phyloP scores from a whole-genome alignment of 352 stramenopile species.

The Pythium folliculosum region DNA sequence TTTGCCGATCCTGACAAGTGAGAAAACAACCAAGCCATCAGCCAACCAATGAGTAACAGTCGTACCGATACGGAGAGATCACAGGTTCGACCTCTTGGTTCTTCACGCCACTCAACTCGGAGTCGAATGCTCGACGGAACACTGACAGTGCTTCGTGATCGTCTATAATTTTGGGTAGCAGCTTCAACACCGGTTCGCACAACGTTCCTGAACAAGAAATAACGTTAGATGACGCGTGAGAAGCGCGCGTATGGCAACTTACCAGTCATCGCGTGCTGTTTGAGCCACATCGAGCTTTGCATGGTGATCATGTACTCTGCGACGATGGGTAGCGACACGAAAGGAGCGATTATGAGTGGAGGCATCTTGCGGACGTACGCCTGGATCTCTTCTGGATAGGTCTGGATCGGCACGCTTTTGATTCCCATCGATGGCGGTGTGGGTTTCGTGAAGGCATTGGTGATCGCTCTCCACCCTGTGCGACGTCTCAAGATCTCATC shows the following conservation, averaged over 20 bases:
- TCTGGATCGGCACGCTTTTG: slow-evolving; percentile 63
- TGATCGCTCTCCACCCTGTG: slow-evolving; percentile 71
- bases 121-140: slow-evolving; percentile 64
- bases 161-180: slow-evolving; percentile 71
- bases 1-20: slow-evolving; percentile 41
- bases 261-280: slow-evolving; percentile 47
- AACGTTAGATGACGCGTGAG: background rate
- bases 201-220: slow-evolving; percentile 14
- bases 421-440: slow-evolving; percentile 57
- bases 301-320: slow-evolving; percentile 76
- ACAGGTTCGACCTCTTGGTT: slow-evolving; percentile 34
- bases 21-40: background rate
- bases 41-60: too few species aligned
- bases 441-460: slow-evolving; percentile 62
- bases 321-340: slow-evolving; percentile 61
- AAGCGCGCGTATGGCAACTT: background rate
- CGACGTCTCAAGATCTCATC: slow-evolving; percentile 70
- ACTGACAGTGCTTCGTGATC: slow-evolving; percentile 63
- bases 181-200: slow-evolving; percentile 68
- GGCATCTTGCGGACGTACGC: slow-evolving; percentile 59
- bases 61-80: too few species aligned
- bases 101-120: slow-evolving; percentile 47
- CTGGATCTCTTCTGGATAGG: slow-evolving; percentile 52
- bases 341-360: slow-evolving; percentile 65
- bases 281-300: slow-evolving; percentile 49